Evolutionary conservation across 257 asterid species (phyloP), one percentile per base, ranked within the genome.

Genomic region (Gentiana macrophylla): DNA sequence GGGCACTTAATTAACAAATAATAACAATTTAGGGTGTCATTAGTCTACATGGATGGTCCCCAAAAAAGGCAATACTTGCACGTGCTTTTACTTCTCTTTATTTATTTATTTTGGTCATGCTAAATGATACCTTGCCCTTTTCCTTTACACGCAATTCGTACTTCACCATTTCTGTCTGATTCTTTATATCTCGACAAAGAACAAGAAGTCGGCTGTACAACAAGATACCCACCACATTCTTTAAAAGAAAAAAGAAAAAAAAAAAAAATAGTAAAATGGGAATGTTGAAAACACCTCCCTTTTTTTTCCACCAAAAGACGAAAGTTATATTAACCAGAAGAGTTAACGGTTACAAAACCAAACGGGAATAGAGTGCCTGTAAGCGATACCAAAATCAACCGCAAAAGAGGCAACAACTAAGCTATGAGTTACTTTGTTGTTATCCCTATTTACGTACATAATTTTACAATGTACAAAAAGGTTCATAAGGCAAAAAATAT

Each of bases 141-240:
- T 35, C 38, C 79, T 75, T 72, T 74, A 66, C 79, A 75, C 69
- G 73, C 55, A 37, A 24, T 7, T 54, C 52, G 66, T 45, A 3
- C 15, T 43, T 15, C 13, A 37, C 12, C 6, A 9, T 35, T 4
- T 24, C 13, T 4, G 44, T 45, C 38, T 33, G n/a, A 3, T 34
- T 7, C 33, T 5, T 44, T 46, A 46, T 8, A n/a, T 41, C 3
- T 32, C 12, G 3, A 35, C 54, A 48, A 35, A 48, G 32, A 35
- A 33, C 24, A 24, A 24, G 1, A 48, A 58, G 62, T 3, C 62
- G 35, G 62, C 53, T 34, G 12, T 7, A 34, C 43, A 52, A 52
- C 24, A 34, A 49, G 4, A 1, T 0, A 34, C n/a, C 37, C 37
- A 12, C 3, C 1, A 3, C 1, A 7, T 55, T 55, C 47, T 4